Evolutionary conservation across 2,329 filamentous ascomycete genomes (phyloP), one percentile per base, ranked within the genome.

Genomic region (Ceratocystis diversiconidia): DNA sequence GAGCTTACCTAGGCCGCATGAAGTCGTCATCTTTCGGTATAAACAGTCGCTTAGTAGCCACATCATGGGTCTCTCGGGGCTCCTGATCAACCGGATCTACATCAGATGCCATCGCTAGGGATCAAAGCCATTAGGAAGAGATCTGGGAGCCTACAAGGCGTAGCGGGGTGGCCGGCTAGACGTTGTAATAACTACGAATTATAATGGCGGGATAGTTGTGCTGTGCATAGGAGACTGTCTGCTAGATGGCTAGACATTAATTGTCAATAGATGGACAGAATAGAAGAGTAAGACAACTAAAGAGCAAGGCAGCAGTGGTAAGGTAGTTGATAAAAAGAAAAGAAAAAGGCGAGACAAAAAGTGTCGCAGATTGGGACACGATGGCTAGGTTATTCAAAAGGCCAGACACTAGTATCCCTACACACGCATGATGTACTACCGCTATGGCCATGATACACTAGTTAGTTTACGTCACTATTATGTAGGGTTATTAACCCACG

Each of bases 1-100:
- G 7, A 19, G 12, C 61, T 62, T 28, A 62, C 61, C 61, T 62
- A n/a, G 61, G 61, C 41, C 2, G 19, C 41, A 62, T 62, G 10
- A 19, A 48, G 41, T 48, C 61, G 5, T 12, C 8, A 7, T 62
- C 15, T 15, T 30, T 44, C 2, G 61, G 61, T 1, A 48, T 3
- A 22, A 62, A 62, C 22, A 62, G 22, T 17, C 3, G n/a, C 61
- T n/a, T 44, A 22, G 61, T 12, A 19, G 32, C 28, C 8, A 25
- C 22, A 44, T 46, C 44, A 32, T 15, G 10, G 12, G 22, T 12
- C 28, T 8, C n/a, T 12, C n/a, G 48, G 36, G 36, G 36, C 12
- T 50, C n/a, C 19, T 25, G 28, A 30, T 10, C 22, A n/a, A 25
- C 61, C 30, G n/a, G 41, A 30, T 48, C 32, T 62, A 44, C 41